Conservation (phyloP, 2,329 filamentous ascomycete species). For the Onygenales sp. region DNA sequence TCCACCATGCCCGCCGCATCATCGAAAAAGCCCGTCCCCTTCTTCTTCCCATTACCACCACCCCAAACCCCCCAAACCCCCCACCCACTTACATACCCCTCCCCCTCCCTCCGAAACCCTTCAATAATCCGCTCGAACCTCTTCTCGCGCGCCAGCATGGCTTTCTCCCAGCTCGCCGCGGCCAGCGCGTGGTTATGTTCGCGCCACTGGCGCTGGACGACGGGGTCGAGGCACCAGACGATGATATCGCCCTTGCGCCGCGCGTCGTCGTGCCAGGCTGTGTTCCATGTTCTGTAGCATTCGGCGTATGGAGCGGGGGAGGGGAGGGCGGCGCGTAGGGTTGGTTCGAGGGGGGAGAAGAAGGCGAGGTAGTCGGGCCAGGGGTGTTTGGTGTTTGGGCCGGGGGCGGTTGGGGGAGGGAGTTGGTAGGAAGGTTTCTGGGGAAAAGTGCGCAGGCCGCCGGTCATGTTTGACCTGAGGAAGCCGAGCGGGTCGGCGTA, state of each 20-base stretch:
- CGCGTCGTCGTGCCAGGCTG: conserved; percentile 53
- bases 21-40: neutral
- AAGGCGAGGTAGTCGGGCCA: conserved; percentile 44
- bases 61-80: neutral
- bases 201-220: conserved; percentile 28
- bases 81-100: neutral
- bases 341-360: conserved; percentile 49
- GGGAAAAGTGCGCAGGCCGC: conserved; percentile 25
- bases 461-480: conserved; percentile 44
- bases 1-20: neutral
- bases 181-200: conserved; percentile 11
- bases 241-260: conserved; percentile 53
- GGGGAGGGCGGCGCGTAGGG: conserved; percentile 34
- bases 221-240: conserved; percentile 45
- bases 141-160: conserved; percentile 17
- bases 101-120: conserved; percentile 19
- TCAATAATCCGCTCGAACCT: conserved; percentile 29
- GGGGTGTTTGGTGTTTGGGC: conserved; percentile 17
- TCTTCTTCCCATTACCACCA: neutral
- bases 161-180: conserved; percentile 11
- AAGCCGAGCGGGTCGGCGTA: conserved; percentile 58
- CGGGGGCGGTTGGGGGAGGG: neutral
- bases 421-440: conserved; percentile 23
- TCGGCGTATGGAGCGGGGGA: conserved; percentile 44
- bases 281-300: conserved; percentile 53